Conservation (phyloP, 306 rosid species). For the Quercus mongolica region DNA sequence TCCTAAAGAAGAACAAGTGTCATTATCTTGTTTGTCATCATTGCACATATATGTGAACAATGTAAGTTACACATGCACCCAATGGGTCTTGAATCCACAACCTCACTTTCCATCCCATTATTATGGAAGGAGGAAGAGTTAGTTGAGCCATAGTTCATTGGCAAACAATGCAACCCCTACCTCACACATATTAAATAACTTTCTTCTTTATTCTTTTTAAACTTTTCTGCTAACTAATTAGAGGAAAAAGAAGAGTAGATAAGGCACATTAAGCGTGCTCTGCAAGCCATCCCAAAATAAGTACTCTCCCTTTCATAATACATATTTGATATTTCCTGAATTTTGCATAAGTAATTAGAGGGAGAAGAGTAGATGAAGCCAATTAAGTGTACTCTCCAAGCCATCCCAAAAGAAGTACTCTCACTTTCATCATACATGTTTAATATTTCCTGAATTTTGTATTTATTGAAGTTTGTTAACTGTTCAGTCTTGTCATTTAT, state of each 20-base stretch:
- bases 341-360: neutral
- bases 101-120: no score
- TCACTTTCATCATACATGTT: no score
- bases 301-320: no score
- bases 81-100: no score
- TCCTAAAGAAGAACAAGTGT: neutral
- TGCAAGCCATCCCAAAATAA: neutral
- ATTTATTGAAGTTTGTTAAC: neutral
- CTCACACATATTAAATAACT: neutral
- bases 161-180: neutral
- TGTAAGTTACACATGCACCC: neutral
- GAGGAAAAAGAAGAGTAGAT: neutral
- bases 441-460: neutral
- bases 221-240: neutral
- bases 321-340: no score
- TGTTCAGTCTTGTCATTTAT: neutral
- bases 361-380: neutral
- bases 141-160: no score
- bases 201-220: neutral
- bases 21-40: neutral
- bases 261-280: neutral
- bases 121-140: no score
- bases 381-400: neutral
- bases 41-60: neutral
- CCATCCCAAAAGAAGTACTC: neutral